Evolutionary conservation across 1,284 basidiomycete species (phyloP).

Genomic region (Cryptococcus sp.): DNA sequence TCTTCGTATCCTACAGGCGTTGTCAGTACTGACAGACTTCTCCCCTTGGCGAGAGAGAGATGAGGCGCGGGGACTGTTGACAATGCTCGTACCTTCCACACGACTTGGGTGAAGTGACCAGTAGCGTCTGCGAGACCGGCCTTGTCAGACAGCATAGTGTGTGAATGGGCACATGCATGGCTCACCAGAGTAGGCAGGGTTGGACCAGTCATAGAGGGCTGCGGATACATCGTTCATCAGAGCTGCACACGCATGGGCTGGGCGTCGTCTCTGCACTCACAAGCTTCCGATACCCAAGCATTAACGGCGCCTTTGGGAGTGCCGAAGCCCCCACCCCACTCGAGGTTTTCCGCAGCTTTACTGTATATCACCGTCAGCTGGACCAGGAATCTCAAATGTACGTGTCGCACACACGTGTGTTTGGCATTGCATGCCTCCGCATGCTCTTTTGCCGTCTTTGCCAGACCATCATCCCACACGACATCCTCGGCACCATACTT

Average conservation of each 20-base stretch:
- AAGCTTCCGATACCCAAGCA: constrained; percentile 27
- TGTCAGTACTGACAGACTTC: no score
- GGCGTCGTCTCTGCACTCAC: constrained; percentile 8
- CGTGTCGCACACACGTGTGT: constrained; percentile 30
- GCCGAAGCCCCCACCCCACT: constrained; percentile 14
- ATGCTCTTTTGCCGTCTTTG: constrained; percentile 19
- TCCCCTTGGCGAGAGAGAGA: no score
- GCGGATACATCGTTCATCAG: not conserved
- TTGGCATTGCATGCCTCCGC: constrained; percentile 20
- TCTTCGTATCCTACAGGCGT: constrained; percentile 7
- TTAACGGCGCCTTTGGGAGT: constrained; percentile 22
- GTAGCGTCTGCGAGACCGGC: constrained; percentile 12
- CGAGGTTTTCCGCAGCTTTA: constrained; percentile 26
- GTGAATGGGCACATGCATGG: not conserved
- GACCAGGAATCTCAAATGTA: not conserved
- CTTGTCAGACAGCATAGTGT: not conserved
- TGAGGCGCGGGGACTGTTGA: not conserved
- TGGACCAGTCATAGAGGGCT: constrained; percentile 23
- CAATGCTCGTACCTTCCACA: constrained; percentile 25
- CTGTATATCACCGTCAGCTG: constrained; percentile 2
- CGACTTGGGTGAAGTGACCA: constrained; percentile 34
- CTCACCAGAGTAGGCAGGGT: constrained; percentile 19
- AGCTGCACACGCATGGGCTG: not conserved
- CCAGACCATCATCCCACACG: constrained; percentile 16
- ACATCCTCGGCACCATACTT: constrained; percentile 18